Conservation (phyloP, 1,139 yeast genomes). For the Debaryomycetaceae sp. region DNA sequence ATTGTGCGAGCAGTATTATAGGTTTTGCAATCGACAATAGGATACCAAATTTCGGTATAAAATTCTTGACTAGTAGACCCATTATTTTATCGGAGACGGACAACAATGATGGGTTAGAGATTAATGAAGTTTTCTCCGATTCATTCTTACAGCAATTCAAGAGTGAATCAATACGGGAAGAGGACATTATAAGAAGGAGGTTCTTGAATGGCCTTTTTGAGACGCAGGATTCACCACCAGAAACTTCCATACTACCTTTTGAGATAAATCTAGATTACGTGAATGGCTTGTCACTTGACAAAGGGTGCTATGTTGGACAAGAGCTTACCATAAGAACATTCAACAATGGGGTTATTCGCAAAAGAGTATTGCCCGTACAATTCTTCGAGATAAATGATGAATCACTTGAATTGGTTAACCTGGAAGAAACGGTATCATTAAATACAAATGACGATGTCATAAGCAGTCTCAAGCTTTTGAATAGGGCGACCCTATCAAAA, state of each 20-base stretch:
- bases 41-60: slow-evolving; percentile 70
- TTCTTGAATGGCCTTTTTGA: slow-evolving; percentile 66
- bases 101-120: slow-evolving; percentile 4
- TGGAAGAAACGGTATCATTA: slow-evolving; percentile 12
- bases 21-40: slow-evolving; percentile 57
- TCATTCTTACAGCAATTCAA: slow-evolving; percentile 23
- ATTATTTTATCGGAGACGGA: slow-evolving; percentile 4
- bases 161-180: slow-evolving; percentile 10
- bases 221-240: slow-evolving; percentile 43
- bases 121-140: slow-evolving; percentile 21
- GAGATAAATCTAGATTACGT: slow-evolving; percentile 80
- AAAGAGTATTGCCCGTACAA: slow-evolving; percentile 73
- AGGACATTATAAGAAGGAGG: slow-evolving; percentile 45
- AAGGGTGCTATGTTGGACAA: slow-evolving; percentile 97
- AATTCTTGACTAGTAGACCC: slow-evolving; percentile 46
- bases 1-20: slow-evolving; percentile 17
- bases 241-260: slow-evolving; percentile 61
- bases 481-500: slow-evolving; percentile 17
- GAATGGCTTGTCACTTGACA: slow-evolving; percentile 79
- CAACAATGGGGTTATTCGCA: slow-evolving; percentile 78
- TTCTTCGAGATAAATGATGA: slow-evolving; percentile 32
- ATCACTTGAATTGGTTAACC: slow-evolving; percentile 10
- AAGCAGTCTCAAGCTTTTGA: slow-evolving; percentile 14
- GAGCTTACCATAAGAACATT: slow-evolving; percentile 88
- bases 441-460: slow-evolving; percentile 15